phyloP scores from a whole-genome alignment of 2,329 filamentous ascomycete species.

The Neopestalotiopsis sp. region DNA sequence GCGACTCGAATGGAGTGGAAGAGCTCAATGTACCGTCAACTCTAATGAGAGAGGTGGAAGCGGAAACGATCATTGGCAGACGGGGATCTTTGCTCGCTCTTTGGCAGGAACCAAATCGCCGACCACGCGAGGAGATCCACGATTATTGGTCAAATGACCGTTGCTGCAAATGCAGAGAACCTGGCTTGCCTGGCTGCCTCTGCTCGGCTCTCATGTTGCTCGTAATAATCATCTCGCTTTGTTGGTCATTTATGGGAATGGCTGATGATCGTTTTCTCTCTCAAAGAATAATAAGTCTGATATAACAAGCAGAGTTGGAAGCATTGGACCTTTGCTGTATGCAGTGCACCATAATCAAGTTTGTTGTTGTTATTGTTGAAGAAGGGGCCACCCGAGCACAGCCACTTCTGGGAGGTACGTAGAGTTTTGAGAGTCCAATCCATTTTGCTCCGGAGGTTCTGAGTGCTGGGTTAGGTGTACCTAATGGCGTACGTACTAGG shows the following conservation, averaged over 20 bases:
- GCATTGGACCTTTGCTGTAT: not conserved
- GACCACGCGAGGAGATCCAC: conserved; percentile 18
- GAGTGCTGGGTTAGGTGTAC: too few relatives aligned
- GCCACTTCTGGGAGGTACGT: too few relatives aligned
- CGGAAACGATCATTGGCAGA: conserved; percentile 21
- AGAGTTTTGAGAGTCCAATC: too few relatives aligned
- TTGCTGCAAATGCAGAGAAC: conserved; percentile 16
- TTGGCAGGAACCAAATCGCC: conserved; percentile 23
- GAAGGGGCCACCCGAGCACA: not conserved
- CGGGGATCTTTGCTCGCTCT: conserved; percentile 9
- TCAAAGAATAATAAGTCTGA: not conserved
- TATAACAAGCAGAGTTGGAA: not conserved
- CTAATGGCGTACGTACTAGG: too few relatives aligned
- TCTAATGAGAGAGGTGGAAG: not conserved
- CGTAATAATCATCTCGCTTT: not conserved
- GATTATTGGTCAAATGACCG: conserved; percentile 16
- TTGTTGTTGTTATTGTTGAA: not conserved
- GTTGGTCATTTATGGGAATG: conserved; percentile 1
- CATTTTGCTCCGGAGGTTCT: too few relatives aligned
- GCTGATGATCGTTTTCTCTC: not conserved
- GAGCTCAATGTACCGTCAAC: not conserved
- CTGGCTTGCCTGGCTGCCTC: not conserved
- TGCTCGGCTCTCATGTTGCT: not conserved
- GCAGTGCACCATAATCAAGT: not conserved
- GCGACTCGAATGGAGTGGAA: not conserved